phyloP scores from a whole-genome alignment of 2,329 filamentous ascomycete genomes.

The Neopestalotiopsis sp. region DNA sequence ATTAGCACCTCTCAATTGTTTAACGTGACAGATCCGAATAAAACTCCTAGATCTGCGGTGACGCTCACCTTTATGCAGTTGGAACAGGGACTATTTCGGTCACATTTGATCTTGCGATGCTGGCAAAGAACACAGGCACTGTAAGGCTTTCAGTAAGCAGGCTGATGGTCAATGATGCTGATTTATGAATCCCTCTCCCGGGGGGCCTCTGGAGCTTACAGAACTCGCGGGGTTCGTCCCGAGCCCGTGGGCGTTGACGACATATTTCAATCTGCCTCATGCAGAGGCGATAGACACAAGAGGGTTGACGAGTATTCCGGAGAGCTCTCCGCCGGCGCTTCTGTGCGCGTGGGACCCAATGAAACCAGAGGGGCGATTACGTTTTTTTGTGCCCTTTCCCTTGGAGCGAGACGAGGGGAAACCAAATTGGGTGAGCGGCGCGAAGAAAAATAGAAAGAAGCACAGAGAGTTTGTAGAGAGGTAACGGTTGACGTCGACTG shows the following conservation, averaged over 20 bases:
- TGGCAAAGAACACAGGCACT: slow-evolving; percentile 62
- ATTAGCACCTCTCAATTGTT: neutral
- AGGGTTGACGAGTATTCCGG: neutral
- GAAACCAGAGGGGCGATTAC: neutral
- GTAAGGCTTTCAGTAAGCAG: neutral
- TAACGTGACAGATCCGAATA: neutral
- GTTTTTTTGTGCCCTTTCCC: neutral
- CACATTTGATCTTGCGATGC: slow-evolving; percentile 68
- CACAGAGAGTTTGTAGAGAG: no score
- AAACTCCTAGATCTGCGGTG: neutral
- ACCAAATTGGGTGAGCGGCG: neutral
- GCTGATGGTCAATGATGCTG: no score
- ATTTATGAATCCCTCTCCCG: no score
- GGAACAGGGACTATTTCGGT: slow-evolving; percentile 63
- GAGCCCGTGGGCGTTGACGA: slow-evolving; percentile 27
- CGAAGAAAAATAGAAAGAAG: neutral
- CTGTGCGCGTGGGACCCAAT: neutral
- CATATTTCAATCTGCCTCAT: slow-evolving; percentile 20
- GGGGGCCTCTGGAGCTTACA: slow-evolving; percentile 22
- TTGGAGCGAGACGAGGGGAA: neutral
- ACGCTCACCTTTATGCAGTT: slow-evolving; percentile 63
- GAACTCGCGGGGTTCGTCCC: slow-evolving; percentile 34
- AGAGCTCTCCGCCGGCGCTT: neutral
- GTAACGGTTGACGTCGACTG: no score
- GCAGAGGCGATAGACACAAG: neutral